These are phyloP conservation scores for Claviceps maximensis DNA, from an alignment of 2,329 filamentous ascomycete species.

Conservation along the genomic window DNA sequence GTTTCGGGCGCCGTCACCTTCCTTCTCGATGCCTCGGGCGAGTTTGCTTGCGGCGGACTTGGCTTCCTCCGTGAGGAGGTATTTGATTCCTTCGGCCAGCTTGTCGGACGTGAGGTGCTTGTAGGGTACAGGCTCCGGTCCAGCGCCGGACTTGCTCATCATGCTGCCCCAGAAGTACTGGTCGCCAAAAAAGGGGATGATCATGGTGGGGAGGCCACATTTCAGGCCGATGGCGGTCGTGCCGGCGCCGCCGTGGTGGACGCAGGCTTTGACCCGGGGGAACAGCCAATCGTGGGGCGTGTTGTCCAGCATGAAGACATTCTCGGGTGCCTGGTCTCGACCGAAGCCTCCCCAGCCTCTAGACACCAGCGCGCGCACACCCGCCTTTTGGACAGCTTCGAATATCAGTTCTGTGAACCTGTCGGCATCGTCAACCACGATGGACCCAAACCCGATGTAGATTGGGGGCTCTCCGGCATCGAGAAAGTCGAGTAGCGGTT, in stretches of 20 bases:
- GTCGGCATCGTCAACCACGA: constrained; percentile 61
- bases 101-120: constrained; percentile 51
- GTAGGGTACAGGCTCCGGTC: constrained; percentile 54
- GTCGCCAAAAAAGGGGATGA: constrained; percentile 70
- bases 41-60: constrained; percentile 43
- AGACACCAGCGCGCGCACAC: constrained; percentile 58
- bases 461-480: constrained; percentile 44
- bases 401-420: constrained; percentile 59
- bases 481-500: constrained; percentile 42
- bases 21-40: constrained; percentile 44
- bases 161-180: constrained; percentile 68
- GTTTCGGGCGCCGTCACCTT: constrained; percentile 57
- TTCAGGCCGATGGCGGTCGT: constrained; percentile 64
- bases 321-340: constrained; percentile 40
- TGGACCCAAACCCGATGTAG: constrained; percentile 66
- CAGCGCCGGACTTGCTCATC: constrained; percentile 49
- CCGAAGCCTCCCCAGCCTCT: constrained; percentile 67
- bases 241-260: constrained; percentile 68
- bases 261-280: constrained; percentile 48
- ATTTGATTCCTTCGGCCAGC: constrained; percentile 56
- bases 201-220: constrained; percentile 58
- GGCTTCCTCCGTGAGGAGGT: constrained; percentile 50
- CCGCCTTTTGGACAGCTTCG: constrained; percentile 49
- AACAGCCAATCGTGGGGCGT: constrained; percentile 70
- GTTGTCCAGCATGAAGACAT: constrained; percentile 60